phyloP scores from a whole-genome alignment of 805 yeast genomes.

The Kuraishia molischiana region DNA sequence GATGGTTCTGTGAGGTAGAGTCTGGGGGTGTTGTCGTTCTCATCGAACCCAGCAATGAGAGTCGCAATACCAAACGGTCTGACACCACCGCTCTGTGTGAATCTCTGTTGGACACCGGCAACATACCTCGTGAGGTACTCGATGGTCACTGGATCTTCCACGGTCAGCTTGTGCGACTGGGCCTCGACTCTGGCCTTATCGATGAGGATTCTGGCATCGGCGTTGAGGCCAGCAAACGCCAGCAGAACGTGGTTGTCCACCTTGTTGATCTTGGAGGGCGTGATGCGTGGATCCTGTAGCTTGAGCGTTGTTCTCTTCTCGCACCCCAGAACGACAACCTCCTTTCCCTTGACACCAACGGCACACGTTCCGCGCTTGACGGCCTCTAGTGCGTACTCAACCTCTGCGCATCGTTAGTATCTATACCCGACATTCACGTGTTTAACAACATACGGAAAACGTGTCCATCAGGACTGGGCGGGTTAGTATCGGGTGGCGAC shows the following conservation, averaged over 20 bases:
- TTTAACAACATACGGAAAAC: slow-evolving; percentile 95
- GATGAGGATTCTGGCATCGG: slow-evolving; percentile 93
- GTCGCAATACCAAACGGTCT: slow-evolving; percentile 97
- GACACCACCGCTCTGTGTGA: slow-evolving; percentile 97
- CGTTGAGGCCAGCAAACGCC: slow-evolving; percentile 95
- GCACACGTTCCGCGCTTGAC: slow-evolving; percentile 98
- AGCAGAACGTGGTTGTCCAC: slow-evolving; percentile 84
- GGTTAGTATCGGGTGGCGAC: not conserved
- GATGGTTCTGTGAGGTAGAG: slow-evolving; percentile 95
- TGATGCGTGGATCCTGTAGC: slow-evolving; percentile 91
- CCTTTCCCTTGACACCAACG: slow-evolving; percentile 89
- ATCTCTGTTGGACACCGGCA: slow-evolving; percentile 96
- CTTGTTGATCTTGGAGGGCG: slow-evolving; percentile 89
- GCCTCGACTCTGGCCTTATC: slow-evolving; percentile 96
- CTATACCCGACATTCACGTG: slow-evolving; percentile 16
- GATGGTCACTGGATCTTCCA: slow-evolving; percentile 87
- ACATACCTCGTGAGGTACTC: slow-evolving; percentile 90
- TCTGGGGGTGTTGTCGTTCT: slow-evolving; percentile 69
- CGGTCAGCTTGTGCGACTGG: slow-evolving; percentile 85
- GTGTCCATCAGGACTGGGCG: slow-evolving; percentile 90
- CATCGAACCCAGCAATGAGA: slow-evolving; percentile 91
- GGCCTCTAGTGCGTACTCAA: slow-evolving; percentile 95
- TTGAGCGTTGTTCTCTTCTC: slow-evolving; percentile 93
- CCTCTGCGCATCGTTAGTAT: slow-evolving; percentile 45
- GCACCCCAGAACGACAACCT: slow-evolving; percentile 88